These are phyloP conservation scores for Heliocybe sulcata DNA, from an alignment of 1,284 basidiomycete genomes.

Conservation along the genomic window DNA sequence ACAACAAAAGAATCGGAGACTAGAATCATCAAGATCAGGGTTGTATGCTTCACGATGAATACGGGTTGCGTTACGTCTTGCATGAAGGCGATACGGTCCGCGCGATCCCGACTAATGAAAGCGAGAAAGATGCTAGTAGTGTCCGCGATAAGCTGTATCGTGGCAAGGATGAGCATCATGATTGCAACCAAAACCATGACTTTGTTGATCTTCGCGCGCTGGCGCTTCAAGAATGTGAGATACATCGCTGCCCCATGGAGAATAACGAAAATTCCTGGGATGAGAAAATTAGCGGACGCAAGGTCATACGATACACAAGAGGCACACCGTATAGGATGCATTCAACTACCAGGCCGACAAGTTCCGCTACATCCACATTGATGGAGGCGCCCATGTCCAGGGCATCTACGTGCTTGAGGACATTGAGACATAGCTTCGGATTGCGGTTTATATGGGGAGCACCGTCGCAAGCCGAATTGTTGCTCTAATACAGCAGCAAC, in stretches of 20 bases:
- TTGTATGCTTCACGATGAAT: slow-evolving; percentile 3
- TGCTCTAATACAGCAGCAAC: too few species aligned
- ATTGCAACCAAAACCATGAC: neutral
- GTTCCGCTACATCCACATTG: neutral
- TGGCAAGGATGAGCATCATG: slow-evolving; percentile 2
- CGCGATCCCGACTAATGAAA: slow-evolving; percentile 2
- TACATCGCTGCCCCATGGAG: neutral
- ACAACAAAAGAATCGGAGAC: slow-evolving; percentile 4
- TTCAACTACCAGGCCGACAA: neutral
- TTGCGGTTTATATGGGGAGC: too few species aligned
- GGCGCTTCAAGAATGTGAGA: neutral
- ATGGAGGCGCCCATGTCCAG: neutral
- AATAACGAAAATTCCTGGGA: neutral
- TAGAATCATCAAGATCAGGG: neutral
- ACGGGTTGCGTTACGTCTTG: slow-evolving; percentile 4
- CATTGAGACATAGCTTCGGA: too few species aligned
- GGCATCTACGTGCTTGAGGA: neutral
- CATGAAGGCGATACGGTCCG: slow-evolving; percentile 3
- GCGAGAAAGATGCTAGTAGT: slow-evolving; percentile 5
- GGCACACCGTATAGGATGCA: neutral
- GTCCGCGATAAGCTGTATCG: slow-evolving; percentile 3
- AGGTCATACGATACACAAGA: neutral
- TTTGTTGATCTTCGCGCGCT: neutral
- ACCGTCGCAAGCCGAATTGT: too few species aligned
- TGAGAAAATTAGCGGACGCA: neutral